Evolutionary conservation across 768 basidiomycete species (phyloP).

Genomic region (Fomitopsis pulvina): DNA sequence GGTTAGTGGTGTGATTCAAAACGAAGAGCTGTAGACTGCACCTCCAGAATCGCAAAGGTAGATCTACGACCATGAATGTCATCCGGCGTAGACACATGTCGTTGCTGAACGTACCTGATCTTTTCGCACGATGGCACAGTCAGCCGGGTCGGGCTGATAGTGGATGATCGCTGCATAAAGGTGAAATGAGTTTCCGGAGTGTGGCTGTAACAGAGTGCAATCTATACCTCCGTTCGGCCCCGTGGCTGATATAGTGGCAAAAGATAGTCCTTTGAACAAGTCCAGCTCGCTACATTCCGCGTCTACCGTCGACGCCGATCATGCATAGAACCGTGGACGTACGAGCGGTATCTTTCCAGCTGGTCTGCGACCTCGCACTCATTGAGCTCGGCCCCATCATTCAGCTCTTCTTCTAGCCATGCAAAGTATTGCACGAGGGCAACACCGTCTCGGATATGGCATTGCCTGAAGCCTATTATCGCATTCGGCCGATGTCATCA

Average conservation of each 20-base stretch:
- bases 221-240: slow-evolving; percentile 88
- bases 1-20: not conserved
- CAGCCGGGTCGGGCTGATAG: slow-evolving; percentile 72
- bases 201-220: slow-evolving; percentile 3
- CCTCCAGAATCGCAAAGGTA: slow-evolving; percentile 89
- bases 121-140: slow-evolving; percentile 68
- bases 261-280: slow-evolving; percentile 82
- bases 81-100: too few species aligned
- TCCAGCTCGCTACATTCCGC: slow-evolving; percentile 54
- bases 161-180: slow-evolving; percentile 75
- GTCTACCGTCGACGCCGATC: not conserved
- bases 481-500: not conserved
- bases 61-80: slow-evolving; percentile 29
- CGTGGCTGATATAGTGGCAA: slow-evolving; percentile 86
- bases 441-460: slow-evolving; percentile 84
- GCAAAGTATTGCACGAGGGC: slow-evolving; percentile 88
- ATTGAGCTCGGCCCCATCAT: slow-evolving; percentile 50
- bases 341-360: slow-evolving; percentile 80
- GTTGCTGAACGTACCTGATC: slow-evolving; percentile 49
- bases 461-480: slow-evolving; percentile 72
- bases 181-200: not conserved
- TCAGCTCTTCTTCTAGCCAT: slow-evolving; percentile 86
- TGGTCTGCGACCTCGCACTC: slow-evolving; percentile 79
- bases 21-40: slow-evolving; percentile 16
- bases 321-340: slow-evolving; percentile 22